Percentiles rank a stretch among this genome's conserved stretches.
These are phyloP conservation scores for Lenwebbia sp. DNA, from an alignment of 345 rosid genomes.

Conservation along the genomic window DNA sequence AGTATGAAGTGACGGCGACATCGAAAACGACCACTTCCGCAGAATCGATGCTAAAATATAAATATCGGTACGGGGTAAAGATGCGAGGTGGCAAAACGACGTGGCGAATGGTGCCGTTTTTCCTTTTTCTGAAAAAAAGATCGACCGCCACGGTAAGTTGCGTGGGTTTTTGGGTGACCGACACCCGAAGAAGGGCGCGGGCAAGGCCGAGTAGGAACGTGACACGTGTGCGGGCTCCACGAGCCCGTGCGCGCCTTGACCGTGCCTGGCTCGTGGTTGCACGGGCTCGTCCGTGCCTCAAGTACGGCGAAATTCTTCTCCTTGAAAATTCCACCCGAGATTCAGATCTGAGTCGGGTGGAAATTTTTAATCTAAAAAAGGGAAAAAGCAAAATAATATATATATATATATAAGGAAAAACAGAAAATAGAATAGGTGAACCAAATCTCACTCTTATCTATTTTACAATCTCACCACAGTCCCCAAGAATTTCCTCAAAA, in stretches of 20 bases:
- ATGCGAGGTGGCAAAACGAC: not conserved
- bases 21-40: no score
- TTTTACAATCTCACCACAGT: not conserved
- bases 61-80: not conserved
- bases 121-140: not conserved
- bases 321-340: not conserved
- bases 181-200: no score
- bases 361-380: not conserved
- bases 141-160: not conserved
- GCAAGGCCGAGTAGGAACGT: not conserved
- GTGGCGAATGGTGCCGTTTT: not conserved
- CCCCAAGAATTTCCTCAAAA: not conserved
- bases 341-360: not conserved
- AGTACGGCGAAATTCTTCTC: not conserved
- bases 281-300: not conserved
- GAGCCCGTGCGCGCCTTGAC: not conserved
- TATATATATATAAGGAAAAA: not conserved
- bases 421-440: not conserved
- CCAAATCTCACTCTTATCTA: not conserved
- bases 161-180: not conserved
- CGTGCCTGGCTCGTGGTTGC: slow-evolving; percentile 25
- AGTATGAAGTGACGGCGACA: not conserved
- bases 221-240: not conserved
- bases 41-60: not conserved
- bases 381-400: not conserved